Percentiles rank a stretch among this genome's conserved stretches.
Conservation (phyloP, 345 rosid species). For the Syzygium aqueum region DNA sequence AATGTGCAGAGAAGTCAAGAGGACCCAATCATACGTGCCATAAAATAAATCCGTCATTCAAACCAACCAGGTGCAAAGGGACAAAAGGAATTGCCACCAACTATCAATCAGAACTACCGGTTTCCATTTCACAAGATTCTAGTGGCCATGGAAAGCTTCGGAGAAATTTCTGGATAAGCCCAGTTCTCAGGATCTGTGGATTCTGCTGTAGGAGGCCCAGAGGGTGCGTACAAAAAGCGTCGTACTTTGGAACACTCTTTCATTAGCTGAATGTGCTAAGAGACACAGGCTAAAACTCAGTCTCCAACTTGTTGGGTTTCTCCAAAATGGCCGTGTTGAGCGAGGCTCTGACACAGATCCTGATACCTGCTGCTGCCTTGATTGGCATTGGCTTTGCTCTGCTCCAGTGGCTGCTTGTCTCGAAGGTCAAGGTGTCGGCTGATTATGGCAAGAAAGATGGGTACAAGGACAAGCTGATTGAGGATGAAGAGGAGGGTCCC, state of each 20-base stretch:
- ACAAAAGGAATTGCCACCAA: neutral
- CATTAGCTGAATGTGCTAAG: neutral
- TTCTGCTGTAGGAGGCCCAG: neutral
- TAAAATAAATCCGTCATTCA: neutral
- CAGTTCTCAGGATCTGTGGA: neutral
- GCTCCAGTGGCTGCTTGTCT: slow-evolving; percentile 62
- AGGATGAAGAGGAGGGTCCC: slow-evolving; percentile 43
- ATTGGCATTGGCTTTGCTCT: slow-evolving; percentile 56
- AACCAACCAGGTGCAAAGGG: neutral
- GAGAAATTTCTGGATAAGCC: neutral
- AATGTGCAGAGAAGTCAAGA: neutral
- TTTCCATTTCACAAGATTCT: neutral
- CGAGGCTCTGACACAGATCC: slow-evolving; percentile 36
- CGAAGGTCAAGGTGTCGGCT: slow-evolving; percentile 33
- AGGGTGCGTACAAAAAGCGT: neutral
- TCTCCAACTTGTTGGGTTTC: neutral
- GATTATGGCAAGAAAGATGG: slow-evolving; percentile 16
- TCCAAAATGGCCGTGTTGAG: slow-evolving; percentile 30
- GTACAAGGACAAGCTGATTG: slow-evolving; percentile 31
- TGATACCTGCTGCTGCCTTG: slow-evolving; percentile 42
- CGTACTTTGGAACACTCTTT: neutral
- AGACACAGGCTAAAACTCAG: neutral
- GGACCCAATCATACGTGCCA: neutral
- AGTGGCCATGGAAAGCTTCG: neutral
- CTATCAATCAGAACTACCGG: neutral